phyloP scores from a whole-genome alignment of 257 asterid genomes.

The Mentha longifolia region DNA sequence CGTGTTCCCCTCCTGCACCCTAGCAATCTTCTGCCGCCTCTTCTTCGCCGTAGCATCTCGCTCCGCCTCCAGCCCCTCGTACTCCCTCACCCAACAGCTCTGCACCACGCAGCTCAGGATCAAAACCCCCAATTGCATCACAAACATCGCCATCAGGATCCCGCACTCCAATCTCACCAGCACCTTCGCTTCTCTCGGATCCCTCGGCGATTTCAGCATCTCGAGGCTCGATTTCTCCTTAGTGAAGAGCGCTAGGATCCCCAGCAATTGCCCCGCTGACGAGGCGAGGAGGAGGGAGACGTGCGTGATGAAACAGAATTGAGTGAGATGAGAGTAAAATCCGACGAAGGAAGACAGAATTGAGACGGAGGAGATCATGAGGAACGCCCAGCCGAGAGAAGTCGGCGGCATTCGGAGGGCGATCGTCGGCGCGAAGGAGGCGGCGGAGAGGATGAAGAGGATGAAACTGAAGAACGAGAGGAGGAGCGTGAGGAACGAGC shows the following conservation, averaged over 20 bases:
- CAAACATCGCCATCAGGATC: constrained; percentile 72
- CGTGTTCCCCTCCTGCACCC: constrained; percentile 55
- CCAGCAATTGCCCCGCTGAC: constrained; percentile 56
- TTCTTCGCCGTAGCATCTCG: constrained; percentile 30
- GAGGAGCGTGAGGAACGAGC: constrained; percentile 65
- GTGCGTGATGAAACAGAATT: constrained; percentile 64
- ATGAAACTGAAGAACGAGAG: constrained; percentile 64
- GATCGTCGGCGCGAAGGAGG: constrained; percentile 69
- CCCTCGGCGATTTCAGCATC: constrained; percentile 57
- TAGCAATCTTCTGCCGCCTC: constrained; percentile 51
- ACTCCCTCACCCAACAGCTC: constrained; percentile 61
- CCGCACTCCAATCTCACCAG: constrained; percentile 83
- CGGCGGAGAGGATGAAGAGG: constrained; percentile 73
- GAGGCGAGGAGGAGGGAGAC: constrained; percentile 68
- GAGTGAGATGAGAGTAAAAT: constrained; percentile 66
- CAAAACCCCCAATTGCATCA: constrained; percentile 63
- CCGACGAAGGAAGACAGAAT: constrained; percentile 65
- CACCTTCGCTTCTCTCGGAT: constrained; percentile 67
- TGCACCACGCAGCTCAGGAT: constrained; percentile 58
- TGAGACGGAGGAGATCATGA: constrained; percentile 58
- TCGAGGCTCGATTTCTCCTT: constrained; percentile 62
- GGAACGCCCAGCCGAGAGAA: constrained; percentile 67
- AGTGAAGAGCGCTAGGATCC: constrained; percentile 56
- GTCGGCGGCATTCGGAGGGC: constrained; percentile 72
- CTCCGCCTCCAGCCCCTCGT: constrained; percentile 49